Conservation (phyloP, 1,284 basidiomycete species). For the Cryptococcus deneoformans region DNA sequence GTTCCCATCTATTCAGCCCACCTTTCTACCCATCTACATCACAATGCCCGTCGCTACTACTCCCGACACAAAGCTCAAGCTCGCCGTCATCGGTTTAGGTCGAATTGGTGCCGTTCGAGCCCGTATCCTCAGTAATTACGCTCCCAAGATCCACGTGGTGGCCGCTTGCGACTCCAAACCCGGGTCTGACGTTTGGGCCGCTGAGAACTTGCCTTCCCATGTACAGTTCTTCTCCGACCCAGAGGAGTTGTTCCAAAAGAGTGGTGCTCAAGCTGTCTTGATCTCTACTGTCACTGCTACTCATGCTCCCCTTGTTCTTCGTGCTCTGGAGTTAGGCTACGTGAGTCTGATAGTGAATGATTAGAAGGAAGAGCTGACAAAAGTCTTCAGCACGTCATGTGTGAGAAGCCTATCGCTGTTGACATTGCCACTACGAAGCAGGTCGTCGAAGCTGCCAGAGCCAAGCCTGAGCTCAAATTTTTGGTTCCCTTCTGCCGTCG, state of each 20-base stretch:
- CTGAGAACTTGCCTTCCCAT: slow-evolving; percentile 9
- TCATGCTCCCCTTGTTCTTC: slow-evolving; percentile 15
- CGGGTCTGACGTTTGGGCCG: slow-evolving; percentile 10
- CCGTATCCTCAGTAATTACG: slow-evolving; percentile 3
- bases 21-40: too few relatives aligned
- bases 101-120: slow-evolving; percentile 16
- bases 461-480: slow-evolving; percentile 17
- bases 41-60: too few relatives aligned
- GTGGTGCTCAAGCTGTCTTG: slow-evolving; percentile 16
- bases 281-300: slow-evolving; percentile 19
- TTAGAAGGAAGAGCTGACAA: too few relatives aligned
- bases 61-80: slow-evolving; percentile 2
- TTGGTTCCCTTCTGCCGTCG: slow-evolving; percentile 21
- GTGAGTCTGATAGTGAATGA: slow-evolving; percentile 7
- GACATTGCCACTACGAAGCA: slow-evolving; percentile 14
- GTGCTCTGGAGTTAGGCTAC: slow-evolving; percentile 16
- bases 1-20: too few relatives aligned
- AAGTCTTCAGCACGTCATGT: slow-evolving; percentile 15
- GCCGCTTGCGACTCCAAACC: slow-evolving; percentile 17
- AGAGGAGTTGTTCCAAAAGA: slow-evolving; percentile 8
- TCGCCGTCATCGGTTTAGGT: slow-evolving; percentile 21
- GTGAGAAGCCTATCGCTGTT: slow-evolving; percentile 27
- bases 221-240: slow-evolving; percentile 10
- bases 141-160: slow-evolving; percentile 15
- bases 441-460: slow-evolving; percentile 13